These are phyloP conservation scores for Fusarium paranaense DNA, from an alignment of 2,329 filamentous ascomycete genomes.

Conservation along the genomic window DNA sequence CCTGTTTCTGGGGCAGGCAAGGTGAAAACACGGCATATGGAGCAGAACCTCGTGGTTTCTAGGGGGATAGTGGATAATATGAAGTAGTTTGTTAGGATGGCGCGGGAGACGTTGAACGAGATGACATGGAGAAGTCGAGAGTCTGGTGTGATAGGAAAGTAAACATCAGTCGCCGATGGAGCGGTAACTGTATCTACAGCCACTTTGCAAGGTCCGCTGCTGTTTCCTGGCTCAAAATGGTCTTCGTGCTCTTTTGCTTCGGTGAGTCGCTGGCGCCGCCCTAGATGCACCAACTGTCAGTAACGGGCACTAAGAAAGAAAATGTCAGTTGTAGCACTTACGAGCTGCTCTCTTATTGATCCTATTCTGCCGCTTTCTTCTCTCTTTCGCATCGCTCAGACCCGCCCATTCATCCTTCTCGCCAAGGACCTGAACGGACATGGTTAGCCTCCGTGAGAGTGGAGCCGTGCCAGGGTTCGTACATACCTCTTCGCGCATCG, in stretches of 20 bases:
- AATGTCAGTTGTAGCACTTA: background rate
- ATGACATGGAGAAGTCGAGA: constrained; percentile 34
- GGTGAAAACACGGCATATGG: constrained; percentile 4
- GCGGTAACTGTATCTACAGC: no score
- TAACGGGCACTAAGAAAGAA: background rate
- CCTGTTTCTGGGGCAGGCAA: background rate
- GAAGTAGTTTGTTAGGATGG: constrained; percentile 37
- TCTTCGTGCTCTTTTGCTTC: constrained; percentile 1
- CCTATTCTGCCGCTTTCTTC: constrained; percentile 36
- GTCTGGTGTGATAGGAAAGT: constrained; percentile 33
- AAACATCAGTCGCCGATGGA: background rate
- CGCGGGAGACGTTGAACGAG: constrained; percentile 34
- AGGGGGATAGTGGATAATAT: constrained; percentile 26
- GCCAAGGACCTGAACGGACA: constrained; percentile 3
- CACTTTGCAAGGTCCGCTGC: no score
- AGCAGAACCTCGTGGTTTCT: constrained; percentile 11
- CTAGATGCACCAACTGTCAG: constrained; percentile 15
- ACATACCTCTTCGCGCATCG: constrained; percentile 31
- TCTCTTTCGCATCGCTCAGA: constrained; percentile 28
- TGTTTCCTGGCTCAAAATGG: background rate
- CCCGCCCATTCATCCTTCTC: constrained; percentile 34
- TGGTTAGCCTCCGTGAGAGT: background rate
- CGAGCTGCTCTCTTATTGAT: constrained; percentile 33
- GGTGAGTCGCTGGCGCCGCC: constrained; percentile 29
- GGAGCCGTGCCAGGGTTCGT: background rate